Conservation (phyloP, 2,329 filamentous ascomycete genomes). For the Diplodia scrobiculata region DNA sequence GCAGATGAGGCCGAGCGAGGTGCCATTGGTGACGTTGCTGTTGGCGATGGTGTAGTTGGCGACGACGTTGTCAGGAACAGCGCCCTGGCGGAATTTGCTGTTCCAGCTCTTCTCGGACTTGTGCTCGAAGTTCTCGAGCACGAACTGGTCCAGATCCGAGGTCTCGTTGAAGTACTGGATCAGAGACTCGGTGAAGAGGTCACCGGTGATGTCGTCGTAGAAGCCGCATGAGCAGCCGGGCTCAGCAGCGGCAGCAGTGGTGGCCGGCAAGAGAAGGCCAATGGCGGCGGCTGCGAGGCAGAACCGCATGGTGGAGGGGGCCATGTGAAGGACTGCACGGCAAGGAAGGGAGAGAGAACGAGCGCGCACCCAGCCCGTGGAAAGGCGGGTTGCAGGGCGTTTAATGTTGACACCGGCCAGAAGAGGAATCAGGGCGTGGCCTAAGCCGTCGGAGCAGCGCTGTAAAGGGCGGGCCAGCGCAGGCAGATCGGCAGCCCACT, state of each 20-base stretch:
- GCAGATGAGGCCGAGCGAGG: conserved; percentile 43
- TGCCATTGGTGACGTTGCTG: conserved; percentile 41
- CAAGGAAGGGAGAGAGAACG: conserved; percentile 25
- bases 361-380: conserved; percentile 21
- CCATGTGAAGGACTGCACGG: conserved; percentile 19
- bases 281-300: conserved; percentile 4
- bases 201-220: conserved; percentile 44
- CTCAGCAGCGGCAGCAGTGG: background rate
- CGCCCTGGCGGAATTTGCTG: conserved; percentile 49
- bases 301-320: conserved; percentile 8
- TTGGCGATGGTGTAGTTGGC: conserved; percentile 37
- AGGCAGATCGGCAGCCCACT: background rate
- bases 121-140: conserved; percentile 48
- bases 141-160: conserved; percentile 43
- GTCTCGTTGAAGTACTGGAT: conserved; percentile 58
- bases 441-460: background rate
- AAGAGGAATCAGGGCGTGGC: conserved; percentile 26
- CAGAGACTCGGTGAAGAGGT: conserved; percentile 52
- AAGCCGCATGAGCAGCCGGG: conserved; percentile 52
- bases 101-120: conserved; percentile 54
- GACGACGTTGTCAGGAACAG: conserved; percentile 45
- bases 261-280: conserved; percentile 12
- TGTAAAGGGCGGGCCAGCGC: conserved; percentile 14
- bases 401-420: conserved; percentile 18
- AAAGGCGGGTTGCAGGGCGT: conserved; percentile 25